Base-by-base conservation (phyloP, 2,329 filamentous ascomycete genomes). In the Falciphora oryzae region DNA sequence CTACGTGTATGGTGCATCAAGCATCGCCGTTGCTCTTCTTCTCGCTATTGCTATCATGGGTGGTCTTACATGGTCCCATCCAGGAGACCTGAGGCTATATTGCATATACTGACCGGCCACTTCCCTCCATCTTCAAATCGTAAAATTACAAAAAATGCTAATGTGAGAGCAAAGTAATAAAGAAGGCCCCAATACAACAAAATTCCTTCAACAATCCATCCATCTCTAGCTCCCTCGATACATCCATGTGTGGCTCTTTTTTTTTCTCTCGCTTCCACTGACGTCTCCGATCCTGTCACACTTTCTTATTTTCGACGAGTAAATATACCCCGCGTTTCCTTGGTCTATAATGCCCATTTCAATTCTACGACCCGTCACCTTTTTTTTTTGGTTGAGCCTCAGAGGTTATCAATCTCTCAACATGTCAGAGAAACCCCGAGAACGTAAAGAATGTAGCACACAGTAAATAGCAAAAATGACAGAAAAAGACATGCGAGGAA, bases 41-140 rank as follows among this genome's bases (percentile, higher is more conserved):
- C 69, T 89, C 14, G 75, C 91, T 80, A 81, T 93, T 29, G 79
- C 85, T 0, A 82, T 93, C 25, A 91, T 94, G 87, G 92, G 92
- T 0, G 87, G 88, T 66, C 76, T 94, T 71, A 78, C 83, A 66
- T 96, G 91, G 92, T 88, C 81, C 32, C 53, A 28, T 32, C 74
- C 79, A 7, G 87, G 85, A 1, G 88, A 87, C 69, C 74, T 72
- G 22, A 68, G 68, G 2, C 64, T 83, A 64, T 61, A 72, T 11
- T 84, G 82, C 66, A 44, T 72, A 8, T 70, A 75, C 64, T 75
- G 60, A 53, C 44, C 22, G n/a, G 2, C 22, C 11, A n/a, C 18
- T 27, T 29, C 11, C 4, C 6, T 53, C 22, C 13, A 14, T 4
- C 32, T 11, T 10, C 6, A 53, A 53, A 25, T 25, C 1, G 6